Percentiles rank a stretch among this genome's conserved stretches.
These are phyloP conservation scores for Leccinum griseonigrum DNA, from an alignment of 1,284 basidiomycete species.

Conservation along the genomic window DNA sequence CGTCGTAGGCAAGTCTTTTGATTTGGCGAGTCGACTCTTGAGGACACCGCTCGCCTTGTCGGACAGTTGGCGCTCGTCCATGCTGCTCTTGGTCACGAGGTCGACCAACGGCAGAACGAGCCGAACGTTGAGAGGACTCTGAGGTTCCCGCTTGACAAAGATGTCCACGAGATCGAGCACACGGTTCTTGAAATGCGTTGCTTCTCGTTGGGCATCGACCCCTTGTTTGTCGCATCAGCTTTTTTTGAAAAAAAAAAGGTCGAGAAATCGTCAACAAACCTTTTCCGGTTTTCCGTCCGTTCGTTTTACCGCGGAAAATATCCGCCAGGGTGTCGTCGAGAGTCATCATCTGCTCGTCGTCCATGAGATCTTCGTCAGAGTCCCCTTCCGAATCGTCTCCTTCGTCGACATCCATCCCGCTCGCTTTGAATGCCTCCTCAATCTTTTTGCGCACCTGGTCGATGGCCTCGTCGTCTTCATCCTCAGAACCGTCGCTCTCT, in stretches of 20 bases:
- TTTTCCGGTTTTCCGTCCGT: slow-evolving; percentile 61
- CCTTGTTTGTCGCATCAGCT: slow-evolving; percentile 28
- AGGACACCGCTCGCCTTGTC: slow-evolving; percentile 85
- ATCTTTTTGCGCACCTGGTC: slow-evolving; percentile 76
- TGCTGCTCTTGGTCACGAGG: slow-evolving; percentile 60
- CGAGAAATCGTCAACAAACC: slow-evolving; percentile 40
- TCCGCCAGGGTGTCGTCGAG: slow-evolving; percentile 92
- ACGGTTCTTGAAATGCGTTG: slow-evolving; percentile 92
- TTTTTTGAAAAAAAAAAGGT: neutral
- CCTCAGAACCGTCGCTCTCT: slow-evolving; percentile 36
- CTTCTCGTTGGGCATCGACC: slow-evolving; percentile 72
- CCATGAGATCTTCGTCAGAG: slow-evolving; percentile 76
- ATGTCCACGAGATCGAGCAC: slow-evolving; percentile 90
- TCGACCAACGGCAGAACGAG: slow-evolving; percentile 78
- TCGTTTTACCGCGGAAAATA: slow-evolving; percentile 76
- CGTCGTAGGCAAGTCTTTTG: slow-evolving; percentile 61
- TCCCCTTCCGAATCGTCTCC: slow-evolving; percentile 41
- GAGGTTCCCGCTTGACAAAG: slow-evolving; percentile 74
- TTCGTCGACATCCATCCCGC: slow-evolving; percentile 59
- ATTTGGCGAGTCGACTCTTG: slow-evolving; percentile 70
- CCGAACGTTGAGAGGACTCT: slow-evolving; percentile 63
- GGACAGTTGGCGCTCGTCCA: slow-evolving; percentile 81
- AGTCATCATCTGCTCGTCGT: slow-evolving; percentile 98
- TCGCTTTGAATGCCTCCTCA: slow-evolving; percentile 74
- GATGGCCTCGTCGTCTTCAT: slow-evolving; percentile 52